Evolutionary conservation across 2,329 filamentous ascomycete genomes (phyloP).

Genomic region (Nemania sp.): DNA sequence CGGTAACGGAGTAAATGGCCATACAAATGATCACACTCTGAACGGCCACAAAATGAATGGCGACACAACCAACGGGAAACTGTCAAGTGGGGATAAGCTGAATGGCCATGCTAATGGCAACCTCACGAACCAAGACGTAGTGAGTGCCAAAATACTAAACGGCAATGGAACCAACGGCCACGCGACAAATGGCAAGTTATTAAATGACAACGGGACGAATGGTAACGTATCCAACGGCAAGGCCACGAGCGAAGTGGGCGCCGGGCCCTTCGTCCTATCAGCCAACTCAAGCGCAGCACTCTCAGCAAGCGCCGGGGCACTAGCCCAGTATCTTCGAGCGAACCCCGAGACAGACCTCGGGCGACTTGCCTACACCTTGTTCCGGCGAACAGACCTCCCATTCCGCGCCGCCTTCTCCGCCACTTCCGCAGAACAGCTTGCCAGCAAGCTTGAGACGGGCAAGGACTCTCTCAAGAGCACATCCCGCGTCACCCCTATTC

Average conservation of each 20-base stretch:
- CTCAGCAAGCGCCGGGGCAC: not conserved
- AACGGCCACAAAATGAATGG: no score
- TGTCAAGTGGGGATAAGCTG: no score
- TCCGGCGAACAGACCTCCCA: not conserved
- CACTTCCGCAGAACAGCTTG: not conserved
- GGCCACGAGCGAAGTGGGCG: not conserved
- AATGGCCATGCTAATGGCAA: not conserved
- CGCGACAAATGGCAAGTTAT: no score
- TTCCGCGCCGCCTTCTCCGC: conserved; percentile 6
- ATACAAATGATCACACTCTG: no score
- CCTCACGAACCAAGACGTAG: not conserved
- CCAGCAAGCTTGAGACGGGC: not conserved
- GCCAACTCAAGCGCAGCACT: not conserved
- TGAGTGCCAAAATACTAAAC: not conserved
- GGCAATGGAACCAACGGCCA: no score
- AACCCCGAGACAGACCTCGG: not conserved
- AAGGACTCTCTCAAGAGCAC: not conserved
- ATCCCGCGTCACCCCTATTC: not conserved
- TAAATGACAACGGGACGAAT: no score
- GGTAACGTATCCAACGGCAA: not conserved
- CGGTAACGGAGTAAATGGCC: not conserved
- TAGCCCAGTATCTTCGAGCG: not conserved
- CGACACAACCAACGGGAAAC: no score
- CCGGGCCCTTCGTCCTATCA: conserved; percentile 5
- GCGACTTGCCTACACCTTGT: not conserved